Evolutionary conservation across 768 basidiomycete genomes (phyloP).

Genomic region (Russula virescens): DNA sequence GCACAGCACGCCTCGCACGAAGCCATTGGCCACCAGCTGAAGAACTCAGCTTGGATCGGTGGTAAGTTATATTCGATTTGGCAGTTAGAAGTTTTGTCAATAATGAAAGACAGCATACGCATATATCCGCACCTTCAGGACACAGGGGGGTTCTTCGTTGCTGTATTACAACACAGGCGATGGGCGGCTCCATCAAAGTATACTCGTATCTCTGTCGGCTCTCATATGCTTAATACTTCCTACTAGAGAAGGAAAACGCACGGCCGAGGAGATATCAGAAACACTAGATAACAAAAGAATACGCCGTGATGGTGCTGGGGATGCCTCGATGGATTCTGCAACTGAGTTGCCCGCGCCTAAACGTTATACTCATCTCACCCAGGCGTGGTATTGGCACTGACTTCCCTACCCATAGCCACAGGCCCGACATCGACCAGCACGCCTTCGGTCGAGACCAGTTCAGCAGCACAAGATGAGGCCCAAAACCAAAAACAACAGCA

Average conservation of each 20-base stretch:
- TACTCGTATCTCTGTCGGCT: background rate
- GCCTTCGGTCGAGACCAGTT: constrained; percentile 5
- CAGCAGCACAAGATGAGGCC: constrained; percentile 17
- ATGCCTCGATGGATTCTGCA: constrained; percentile 14
- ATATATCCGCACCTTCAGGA: constrained; percentile 95
- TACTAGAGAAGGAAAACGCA: constrained; percentile 46
- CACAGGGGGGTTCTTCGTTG: constrained; percentile 97
- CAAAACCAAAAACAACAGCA: constrained; percentile 26
- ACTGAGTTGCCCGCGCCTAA: constrained; percentile 1
- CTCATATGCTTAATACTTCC: background rate
- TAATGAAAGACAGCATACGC: constrained; percentile 53
- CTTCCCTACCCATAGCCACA: background rate
- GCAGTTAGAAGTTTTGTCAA: background rate
- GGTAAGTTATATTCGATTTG: constrained; percentile 43
- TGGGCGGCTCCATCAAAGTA: constrained; percentile 15
- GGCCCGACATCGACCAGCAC: background rate
- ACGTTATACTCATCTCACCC: background rate
- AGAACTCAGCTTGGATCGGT: constrained; percentile 58
- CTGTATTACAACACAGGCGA: constrained; percentile 61
- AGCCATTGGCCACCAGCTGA: constrained; percentile 76
- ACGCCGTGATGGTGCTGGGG: constrained; percentile 35
- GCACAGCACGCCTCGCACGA: constrained; percentile 57
- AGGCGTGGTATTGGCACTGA: background rate
- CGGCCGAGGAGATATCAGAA: constrained; percentile 41
- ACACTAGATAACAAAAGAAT: constrained; percentile 48